These are phyloP conservation scores for Barbarea vulgaris DNA, from an alignment of 345 rosid species.

Conservation along the genomic window DNA sequence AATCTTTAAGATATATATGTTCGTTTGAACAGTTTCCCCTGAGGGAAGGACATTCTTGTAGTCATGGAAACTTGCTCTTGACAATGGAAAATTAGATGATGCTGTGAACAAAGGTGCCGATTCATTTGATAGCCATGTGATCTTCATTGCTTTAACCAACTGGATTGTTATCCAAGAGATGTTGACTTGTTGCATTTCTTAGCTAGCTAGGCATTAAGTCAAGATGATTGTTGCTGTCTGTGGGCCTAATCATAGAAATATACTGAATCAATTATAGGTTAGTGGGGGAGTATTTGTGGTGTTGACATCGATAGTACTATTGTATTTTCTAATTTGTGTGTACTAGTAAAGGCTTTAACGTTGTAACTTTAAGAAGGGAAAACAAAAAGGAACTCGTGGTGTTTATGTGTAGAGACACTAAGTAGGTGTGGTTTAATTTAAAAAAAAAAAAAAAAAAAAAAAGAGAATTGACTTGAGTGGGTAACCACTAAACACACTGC, in stretches of 20 bases:
- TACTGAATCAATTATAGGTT: conserved; percentile 32
- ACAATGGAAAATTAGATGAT: conserved; percentile 85
- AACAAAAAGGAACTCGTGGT: conserved; percentile 31
- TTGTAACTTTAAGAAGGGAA: conserved; percentile 1
- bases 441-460: neutral
- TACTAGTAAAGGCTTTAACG: neutral
- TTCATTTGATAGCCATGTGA: neutral
- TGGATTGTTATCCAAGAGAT: conserved; percentile 15
- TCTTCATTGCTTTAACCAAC: conserved; percentile 21
- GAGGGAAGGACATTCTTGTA: conserved; percentile 78
- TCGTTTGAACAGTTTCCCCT: conserved; percentile 60
- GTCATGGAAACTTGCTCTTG: conserved; percentile 86
- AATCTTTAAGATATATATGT: conserved; percentile 19
- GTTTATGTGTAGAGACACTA: neutral
- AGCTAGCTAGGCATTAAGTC: conserved; percentile 56
- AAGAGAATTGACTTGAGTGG: conserved; percentile 29
- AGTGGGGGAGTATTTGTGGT: neutral
- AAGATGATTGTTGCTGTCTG: conserved; percentile 79
- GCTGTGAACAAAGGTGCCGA: conserved; percentile 74
- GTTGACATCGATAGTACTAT: neutral
- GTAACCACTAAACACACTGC: conserved; percentile 20
- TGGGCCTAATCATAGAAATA: conserved; percentile 77
- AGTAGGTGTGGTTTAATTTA: conserved; percentile 33
- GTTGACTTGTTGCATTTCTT: conserved; percentile 37
- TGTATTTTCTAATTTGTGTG: neutral